Evolutionary conservation across 495 filamentous ascomycete species (phyloP), one percentile per base, ranked within the genome.

Genomic region (Extremus antarcticus): DNA sequence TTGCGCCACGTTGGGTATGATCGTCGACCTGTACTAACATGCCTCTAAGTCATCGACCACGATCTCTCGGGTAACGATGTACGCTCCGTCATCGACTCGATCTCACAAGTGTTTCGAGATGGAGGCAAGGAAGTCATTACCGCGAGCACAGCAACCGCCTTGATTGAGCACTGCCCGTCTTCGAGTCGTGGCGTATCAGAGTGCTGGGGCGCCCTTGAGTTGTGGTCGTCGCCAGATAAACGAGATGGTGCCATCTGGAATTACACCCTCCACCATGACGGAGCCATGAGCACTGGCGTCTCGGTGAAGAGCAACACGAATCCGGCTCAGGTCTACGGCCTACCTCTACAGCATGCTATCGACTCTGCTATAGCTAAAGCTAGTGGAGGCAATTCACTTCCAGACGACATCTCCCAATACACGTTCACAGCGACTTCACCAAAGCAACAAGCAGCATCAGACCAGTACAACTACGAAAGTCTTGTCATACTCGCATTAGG

Each of bases 271-370:
- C 73, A 86, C 53, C 78, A 78, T 2, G 89, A 94, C 64, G 78
- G 79, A 2, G 71, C 76, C 0, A 68, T 90, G 50, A 77, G 78
- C 0, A 48, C 47, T 3, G 77, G 74, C 51, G 78, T 94, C 54
- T 74, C 82, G 61, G 75, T 79, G 25, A 70, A 77, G 4, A 67
- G 68, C 11, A 66, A 75, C 41, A 70, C 73, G 47, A 91, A 90
- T 64, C 83, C 86, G 62, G 78, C 71, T 25, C 74, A 92, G 66
- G 70, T 86, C 20, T 94, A 86, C 55, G 71, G 84, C 50, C 72
- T 94, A 17, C 88, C 88, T 9, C 69, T 94, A 19, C 86, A 91
- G 66, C 77, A 81, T 55, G 80, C 85, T 0, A 78, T 94, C 35
- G 88, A 94, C 65, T 70, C 70, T 51, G 79, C 84, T 4, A 94